A percentile compares a stretch with the other conserved stretches of the same genome.
These are phyloP conservation scores for Saccharum hybrid DNA, from an alignment of 202 grass and related monocot genomes.

Conservation along the genomic window DNA sequence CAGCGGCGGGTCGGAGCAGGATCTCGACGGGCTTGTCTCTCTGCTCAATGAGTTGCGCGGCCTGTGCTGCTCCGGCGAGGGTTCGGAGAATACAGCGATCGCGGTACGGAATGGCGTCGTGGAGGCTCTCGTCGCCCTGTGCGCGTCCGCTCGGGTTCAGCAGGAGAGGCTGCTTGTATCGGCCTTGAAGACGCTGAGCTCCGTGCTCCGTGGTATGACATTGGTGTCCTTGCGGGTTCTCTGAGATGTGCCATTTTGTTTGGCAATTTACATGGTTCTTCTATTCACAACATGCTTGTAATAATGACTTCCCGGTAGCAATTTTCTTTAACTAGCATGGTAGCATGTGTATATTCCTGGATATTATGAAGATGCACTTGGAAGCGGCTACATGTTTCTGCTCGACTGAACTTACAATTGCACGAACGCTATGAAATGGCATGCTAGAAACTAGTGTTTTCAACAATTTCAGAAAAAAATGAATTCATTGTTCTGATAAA, in stretches of 20 bases:
- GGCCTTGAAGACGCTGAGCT: slow-evolving; percentile 72
- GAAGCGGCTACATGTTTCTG: not conserved
- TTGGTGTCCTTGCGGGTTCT: not conserved
- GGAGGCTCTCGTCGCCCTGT: slow-evolving; percentile 63
- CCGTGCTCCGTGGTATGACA: slow-evolving; percentile 68
- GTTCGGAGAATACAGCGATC: slow-evolving; percentile 61
- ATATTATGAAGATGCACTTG: not conserved
- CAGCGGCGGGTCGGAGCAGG: slow-evolving; percentile 44
- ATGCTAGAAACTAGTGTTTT: not conserved
- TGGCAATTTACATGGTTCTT: not conserved
- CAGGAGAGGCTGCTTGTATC: slow-evolving; percentile 54
- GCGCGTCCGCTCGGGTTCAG: slow-evolving; percentile 59
- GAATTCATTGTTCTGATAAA: not conserved
- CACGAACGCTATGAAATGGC: not conserved
- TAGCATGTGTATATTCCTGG: slow-evolving; percentile 3
- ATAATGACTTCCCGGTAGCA: not conserved
- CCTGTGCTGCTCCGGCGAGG: slow-evolving; percentile 68
- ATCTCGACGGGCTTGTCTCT: slow-evolving; percentile 51
- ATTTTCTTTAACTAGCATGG: slow-evolving; percentile 11
- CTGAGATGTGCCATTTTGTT: not conserved
- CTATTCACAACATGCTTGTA: not conserved
- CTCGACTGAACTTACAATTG: not conserved
- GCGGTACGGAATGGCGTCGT: slow-evolving; percentile 73
- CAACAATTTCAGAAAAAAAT: not conserved
- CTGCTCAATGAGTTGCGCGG: slow-evolving; percentile 59